Evolutionary conservation across 225 moss, liverwort and hornwort genomes (phyloP).

Genomic region (Lunularia cruciata): DNA sequence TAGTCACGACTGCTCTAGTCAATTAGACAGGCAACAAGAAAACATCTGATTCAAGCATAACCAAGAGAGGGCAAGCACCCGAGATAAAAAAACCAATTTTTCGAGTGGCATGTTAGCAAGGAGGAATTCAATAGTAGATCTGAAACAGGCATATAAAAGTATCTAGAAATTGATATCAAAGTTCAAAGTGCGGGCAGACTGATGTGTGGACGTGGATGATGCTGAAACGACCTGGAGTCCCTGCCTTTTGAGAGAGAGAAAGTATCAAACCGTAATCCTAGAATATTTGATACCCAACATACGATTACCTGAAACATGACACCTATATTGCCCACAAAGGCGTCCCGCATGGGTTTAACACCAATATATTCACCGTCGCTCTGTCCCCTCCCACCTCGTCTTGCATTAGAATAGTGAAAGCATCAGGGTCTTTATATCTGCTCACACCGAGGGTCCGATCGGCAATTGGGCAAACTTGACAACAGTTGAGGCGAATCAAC

Average conservation of each 20-base stretch:
- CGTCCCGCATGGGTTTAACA: constrained; percentile 61
- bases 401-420: constrained; percentile 82
- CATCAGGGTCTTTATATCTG: constrained; percentile 74
- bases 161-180: too few relatives aligned
- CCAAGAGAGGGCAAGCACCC: too few relatives aligned
- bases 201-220: neutral
- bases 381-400: constrained; percentile 80
- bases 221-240: neutral
- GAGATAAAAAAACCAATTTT: too few relatives aligned
- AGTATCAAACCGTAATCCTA: neutral
- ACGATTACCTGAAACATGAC: constrained; percentile 65
- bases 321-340: constrained; percentile 74
- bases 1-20: too few relatives aligned
- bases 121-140: too few relatives aligned
- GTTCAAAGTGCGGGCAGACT: neutral
- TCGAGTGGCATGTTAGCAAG: too few relatives aligned
- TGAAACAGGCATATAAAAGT: too few relatives aligned
- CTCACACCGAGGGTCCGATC: constrained; percentile 77
- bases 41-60: neutral
- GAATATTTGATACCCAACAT: neutral
- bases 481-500: constrained; percentile 63
- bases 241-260: neutral
- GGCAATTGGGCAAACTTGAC: constrained; percentile 72
- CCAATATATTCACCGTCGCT: constrained; percentile 75
- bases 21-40: too few relatives aligned